These are phyloP conservation scores for Chloris gayana DNA, from an alignment of 176 grass and related monocot genomes.

Conservation along the genomic window DNA sequence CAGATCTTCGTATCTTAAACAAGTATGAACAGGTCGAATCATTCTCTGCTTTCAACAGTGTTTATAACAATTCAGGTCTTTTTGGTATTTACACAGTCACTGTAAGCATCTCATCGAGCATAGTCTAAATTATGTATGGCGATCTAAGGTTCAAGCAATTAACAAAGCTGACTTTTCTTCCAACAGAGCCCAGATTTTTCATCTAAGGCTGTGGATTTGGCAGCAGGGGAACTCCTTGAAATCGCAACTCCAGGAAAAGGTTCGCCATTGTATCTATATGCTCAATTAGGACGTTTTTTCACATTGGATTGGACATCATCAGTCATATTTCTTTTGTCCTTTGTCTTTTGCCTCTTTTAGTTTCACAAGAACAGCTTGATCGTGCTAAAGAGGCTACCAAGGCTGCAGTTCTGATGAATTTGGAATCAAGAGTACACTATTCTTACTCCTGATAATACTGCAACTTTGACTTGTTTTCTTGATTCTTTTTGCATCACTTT, in stretches of 20 bases:
- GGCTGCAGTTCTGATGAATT: conserved; percentile 82
- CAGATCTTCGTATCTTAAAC: conserved; percentile 84
- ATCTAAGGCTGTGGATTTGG: conserved; percentile 75
- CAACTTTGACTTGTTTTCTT: conserved; percentile 12
- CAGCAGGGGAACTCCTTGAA: conserved; percentile 74
- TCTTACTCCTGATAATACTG: conserved; percentile 21
- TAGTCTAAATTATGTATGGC: neutral
- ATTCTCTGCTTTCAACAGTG: conserved; percentile 82
- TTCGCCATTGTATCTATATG: conserved; percentile 36
- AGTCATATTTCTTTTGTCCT: conserved; percentile 9
- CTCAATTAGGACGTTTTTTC: conserved; percentile 14
- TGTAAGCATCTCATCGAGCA: conserved; percentile 54
- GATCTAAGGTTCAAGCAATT: conserved; percentile 24
- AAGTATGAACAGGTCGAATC: conserved; percentile 72
- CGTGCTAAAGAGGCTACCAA: conserved; percentile 90
- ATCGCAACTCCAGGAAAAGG: conserved; percentile 80
- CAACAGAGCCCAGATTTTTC: conserved; percentile 66
- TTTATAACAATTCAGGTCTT: conserved; percentile 84
- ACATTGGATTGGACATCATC: conserved; percentile 14
- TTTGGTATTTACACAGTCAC: conserved; percentile 78
- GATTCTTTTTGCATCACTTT: conserved; percentile 13
- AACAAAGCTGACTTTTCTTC: neutral
- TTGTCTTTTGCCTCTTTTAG: conserved; percentile 40
- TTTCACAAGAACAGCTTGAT: conserved; percentile 80
- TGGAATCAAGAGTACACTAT: conserved; percentile 79